Percentiles rank a stretch among this genome's conserved stretches.
phyloP scores from a whole-genome alignment of 208 protist genomes.

The Tritrichomonas musculus region DNA sequence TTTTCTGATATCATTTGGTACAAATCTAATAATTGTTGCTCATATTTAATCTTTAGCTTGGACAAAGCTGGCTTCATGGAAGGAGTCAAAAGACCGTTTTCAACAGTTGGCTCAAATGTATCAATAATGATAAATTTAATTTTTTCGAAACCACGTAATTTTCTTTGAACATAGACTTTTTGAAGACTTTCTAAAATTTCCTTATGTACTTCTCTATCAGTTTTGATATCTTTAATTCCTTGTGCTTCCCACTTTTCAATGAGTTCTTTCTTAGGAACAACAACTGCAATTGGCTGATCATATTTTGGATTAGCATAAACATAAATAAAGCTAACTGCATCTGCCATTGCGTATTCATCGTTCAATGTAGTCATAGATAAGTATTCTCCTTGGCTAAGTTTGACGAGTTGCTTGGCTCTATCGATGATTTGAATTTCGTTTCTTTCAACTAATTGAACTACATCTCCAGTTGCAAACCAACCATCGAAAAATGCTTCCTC shows the following conservation, averaged over 20 bases:
- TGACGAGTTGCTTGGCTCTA: neutral
- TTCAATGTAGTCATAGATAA: neutral
- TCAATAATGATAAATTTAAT: neutral
- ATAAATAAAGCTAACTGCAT: neutral
- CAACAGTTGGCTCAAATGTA: neutral
- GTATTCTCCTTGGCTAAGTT: constrained; percentile 26
- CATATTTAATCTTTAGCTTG: neutral
- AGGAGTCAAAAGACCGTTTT: constrained; percentile 27
- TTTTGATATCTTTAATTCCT: neutral
- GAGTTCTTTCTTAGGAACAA: neutral
- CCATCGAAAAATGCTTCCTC: constrained; percentile 23
- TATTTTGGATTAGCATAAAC: neutral
- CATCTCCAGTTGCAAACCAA: constrained; percentile 31
- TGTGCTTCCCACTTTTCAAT: neutral
- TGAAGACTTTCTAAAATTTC: neutral
- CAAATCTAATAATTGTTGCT: neutral
- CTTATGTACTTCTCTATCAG: neutral
- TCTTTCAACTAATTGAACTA: neutral
- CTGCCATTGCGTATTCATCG: neutral
- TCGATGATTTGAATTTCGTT: neutral
- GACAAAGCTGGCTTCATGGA: neutral
- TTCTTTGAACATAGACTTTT: too few relatives aligned
- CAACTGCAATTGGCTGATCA: neutral
- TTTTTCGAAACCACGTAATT: constrained; percentile 23
- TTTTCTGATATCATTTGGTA: neutral